Base-by-base conservation (phyloP, 306 rosid species). In the Oxytropis ochrocephala region DNA sequence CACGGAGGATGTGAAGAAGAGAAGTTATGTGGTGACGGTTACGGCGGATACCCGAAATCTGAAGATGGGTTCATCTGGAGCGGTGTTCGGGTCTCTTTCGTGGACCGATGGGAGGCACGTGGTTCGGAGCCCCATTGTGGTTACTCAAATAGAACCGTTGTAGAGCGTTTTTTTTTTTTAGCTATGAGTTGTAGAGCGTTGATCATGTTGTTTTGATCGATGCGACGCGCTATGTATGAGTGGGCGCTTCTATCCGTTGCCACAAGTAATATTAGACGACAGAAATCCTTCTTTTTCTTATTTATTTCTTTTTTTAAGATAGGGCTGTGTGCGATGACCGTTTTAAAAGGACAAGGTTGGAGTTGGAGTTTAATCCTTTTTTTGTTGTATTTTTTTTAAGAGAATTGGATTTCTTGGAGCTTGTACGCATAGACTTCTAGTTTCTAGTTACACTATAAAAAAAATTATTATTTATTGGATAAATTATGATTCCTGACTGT, bases 121-220 rank as follows among this genome's bases (percentile, higher is more conserved):
- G 62, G 98, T 92, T 69, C 87, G 98, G 74, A 92, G 95, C 83
- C 92, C 98, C 86, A 56, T 89, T 39, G 95, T 84, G 5, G 85
- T 92, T 11, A 80, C 95, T 33, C 87, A 87, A 78, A 58, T 87
- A 76, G 86, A 72, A 43, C 91, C 95, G 16, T 76, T 87, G 59
- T 92, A 75, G 79, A n/a, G n/a, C n/a, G n/a, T n/a, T n/a, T n/a
- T n/a, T n/a, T n/a, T n/a, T n/a, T n/a, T n/a, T n/a, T n/a, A n/a
- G n/a, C n/a, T n/a, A n/a, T n/a, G n/a, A n/a, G n/a, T n/a, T n/a
- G n/a, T n/a, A n/a, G n/a, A 79, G 47, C 30, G 32, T 64, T 36
- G 71, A 61, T 81, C 89, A 75, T 46, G 78, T 75, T 50, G 76
- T 73, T 82, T 85, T 87, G 87, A 70, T 80, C 64, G 68, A 57